A percentile compares a stretch with the other conserved stretches of the same genome.
phyloP scores from a whole-genome alignment of 495 filamentous ascomycete genomes.

The Bathelium albidoporum region DNA sequence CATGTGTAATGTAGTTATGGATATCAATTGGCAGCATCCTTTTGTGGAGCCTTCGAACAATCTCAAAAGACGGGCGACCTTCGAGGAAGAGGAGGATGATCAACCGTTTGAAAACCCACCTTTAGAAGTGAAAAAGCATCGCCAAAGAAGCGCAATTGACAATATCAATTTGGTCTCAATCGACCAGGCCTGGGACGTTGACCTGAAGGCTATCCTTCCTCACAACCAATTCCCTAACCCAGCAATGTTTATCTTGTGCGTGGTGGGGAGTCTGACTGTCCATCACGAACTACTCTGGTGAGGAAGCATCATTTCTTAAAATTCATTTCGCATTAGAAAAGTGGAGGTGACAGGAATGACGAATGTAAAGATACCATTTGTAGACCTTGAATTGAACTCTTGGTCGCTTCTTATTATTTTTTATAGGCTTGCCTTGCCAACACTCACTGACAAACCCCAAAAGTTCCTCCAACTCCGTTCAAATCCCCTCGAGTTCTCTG shows the following conservation, averaged over 20 bases:
- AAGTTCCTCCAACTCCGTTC: background rate
- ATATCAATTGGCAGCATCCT: background rate
- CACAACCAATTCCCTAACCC: background rate
- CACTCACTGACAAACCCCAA: background rate
- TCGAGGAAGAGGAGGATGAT: background rate
- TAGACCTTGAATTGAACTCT: background rate
- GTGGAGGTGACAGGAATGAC: background rate
- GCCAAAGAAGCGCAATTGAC: background rate
- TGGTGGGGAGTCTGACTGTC: background rate
- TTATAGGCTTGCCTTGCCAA: background rate
- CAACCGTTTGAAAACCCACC: background rate
- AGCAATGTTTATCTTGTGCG: background rate
- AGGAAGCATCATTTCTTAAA: background rate
- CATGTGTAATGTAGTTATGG: background rate
- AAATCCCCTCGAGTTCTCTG: background rate
- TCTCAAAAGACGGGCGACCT: background rate
- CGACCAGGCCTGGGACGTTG: background rate
- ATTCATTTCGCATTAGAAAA: background rate
- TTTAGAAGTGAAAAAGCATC: background rate
- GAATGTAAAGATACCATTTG: no score
- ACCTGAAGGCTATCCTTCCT: background rate
- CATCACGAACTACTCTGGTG: slow-evolving; percentile 1
- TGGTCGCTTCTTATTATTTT: background rate
- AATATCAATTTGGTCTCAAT: background rate
- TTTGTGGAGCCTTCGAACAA: background rate